Base-by-base conservation (phyloP, 148 eudicot genomes). In the Dianthus caryophyllus region DNA sequence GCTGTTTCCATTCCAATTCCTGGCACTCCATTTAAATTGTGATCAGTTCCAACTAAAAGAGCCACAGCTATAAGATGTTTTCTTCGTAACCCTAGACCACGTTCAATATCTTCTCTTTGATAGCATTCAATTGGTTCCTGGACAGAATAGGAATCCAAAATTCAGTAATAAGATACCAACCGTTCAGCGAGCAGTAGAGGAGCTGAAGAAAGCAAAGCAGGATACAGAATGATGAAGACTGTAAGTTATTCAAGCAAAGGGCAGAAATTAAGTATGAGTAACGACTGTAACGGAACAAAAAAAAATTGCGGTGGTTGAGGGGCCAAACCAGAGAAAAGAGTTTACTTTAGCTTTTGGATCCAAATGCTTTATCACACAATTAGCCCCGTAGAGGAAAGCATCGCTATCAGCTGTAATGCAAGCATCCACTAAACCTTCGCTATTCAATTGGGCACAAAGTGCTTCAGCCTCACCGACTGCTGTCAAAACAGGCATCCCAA, bases 41-140 rank as follows among this genome's bases (percentile, higher is more conserved):
- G 85, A 71, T 94, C 98, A 68, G 76, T 94, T 58, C 98, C 98
- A 71, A 94, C 96, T 71, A 94, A 78, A 75, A 94, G 89, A 71
- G 96, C 82, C 65, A 88, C 72, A 65, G 98, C 97, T 68, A 94
- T 78, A 71, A 94, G 81, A 82, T 94, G 98, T n/a, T 84, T 81
- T 73, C 98, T 88, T 79, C 78, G 82, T 66, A 94, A 66, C 17
- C 98, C 96, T 64, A 94, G 88, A 70, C 86, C 92, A 77, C 65
- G 76, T 71, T 80, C 95, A 56, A 94, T 80, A 64, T 94, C 97
- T 60, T 84, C 82, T 77, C 82, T 79, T 70, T 75, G 68, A 75
- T 90, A 94, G 86, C 92, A 90, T 76, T 90, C 98, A 64, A 94
- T 78, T 71, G 98, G 98, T 70, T 75, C 96, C 98, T 94, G 88